These are phyloP conservation scores for Gentiana dahurica DNA, from an alignment of 257 asterid species.

Conservation along the genomic window DNA sequence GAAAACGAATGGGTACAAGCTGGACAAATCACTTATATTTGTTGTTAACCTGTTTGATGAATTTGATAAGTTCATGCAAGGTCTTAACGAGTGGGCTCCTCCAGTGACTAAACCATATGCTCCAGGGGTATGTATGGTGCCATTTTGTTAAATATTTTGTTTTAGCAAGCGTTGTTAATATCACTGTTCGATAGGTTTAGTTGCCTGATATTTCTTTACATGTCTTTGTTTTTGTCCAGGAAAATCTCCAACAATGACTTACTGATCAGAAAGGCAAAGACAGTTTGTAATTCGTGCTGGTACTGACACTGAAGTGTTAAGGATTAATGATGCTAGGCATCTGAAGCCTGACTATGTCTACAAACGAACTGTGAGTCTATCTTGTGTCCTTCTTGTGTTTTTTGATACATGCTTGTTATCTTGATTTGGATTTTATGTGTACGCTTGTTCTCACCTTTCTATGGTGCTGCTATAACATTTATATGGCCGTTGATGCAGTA, in stretches of 20 bases:
- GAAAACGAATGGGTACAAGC: slow-evolving; percentile 70
- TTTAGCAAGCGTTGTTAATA: neutral
- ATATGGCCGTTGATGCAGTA: slow-evolving; percentile 31
- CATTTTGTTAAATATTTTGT: slow-evolving; percentile 1
- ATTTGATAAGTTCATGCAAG: slow-evolving; percentile 64
- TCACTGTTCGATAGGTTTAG: neutral
- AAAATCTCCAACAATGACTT: slow-evolving; percentile 84
- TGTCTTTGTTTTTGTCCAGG: slow-evolving; percentile 34
- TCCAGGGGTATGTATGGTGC: slow-evolving; percentile 53
- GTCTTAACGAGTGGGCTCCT: slow-evolving; percentile 98
- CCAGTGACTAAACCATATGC: slow-evolving; percentile 70
- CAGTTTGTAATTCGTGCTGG: slow-evolving; percentile 91
- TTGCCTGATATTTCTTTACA: neutral
- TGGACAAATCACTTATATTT: slow-evolving; percentile 78
- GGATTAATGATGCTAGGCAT: slow-evolving; percentile 87
- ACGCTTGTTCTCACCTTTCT: too few relatives aligned
- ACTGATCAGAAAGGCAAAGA: slow-evolving; percentile 92
- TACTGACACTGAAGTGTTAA: slow-evolving; percentile 75
- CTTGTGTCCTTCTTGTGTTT: too few relatives aligned
- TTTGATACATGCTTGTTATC: too few relatives aligned
- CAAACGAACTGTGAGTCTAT: slow-evolving; percentile 52
- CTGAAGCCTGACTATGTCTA: slow-evolving; percentile 79
- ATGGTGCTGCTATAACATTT: too few relatives aligned
- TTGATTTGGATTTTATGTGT: too few relatives aligned
- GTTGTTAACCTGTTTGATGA: slow-evolving; percentile 76